Evolutionary conservation across 225 moss, liverwort and hornwort genomes (phyloP).

Genomic region (Sphagnum tenellum): DNA sequence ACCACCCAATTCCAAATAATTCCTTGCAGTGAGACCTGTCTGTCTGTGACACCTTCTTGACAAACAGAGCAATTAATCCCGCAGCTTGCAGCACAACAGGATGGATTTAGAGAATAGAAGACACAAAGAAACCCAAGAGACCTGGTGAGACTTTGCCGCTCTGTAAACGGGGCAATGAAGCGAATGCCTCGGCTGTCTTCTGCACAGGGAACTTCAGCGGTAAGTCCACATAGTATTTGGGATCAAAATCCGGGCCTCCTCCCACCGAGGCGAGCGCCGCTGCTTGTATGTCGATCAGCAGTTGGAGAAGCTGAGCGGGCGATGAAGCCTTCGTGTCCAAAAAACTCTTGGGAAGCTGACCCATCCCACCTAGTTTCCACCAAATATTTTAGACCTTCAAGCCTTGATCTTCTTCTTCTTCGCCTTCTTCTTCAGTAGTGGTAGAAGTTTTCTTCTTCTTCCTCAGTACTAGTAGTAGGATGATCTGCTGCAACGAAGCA

Average conservation of each 20-base stretch:
- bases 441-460: too few relatives aligned
- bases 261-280: slow-evolving; percentile 28
- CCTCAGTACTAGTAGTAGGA: too few relatives aligned
- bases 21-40: not conserved
- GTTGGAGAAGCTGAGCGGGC: slow-evolving; percentile 15
- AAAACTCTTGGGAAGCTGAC: too few relatives aligned
- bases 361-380: too few relatives aligned
- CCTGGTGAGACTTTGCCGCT: slow-evolving; percentile 21
- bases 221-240: slow-evolving; percentile 50
- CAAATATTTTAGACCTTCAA: too few relatives aligned
- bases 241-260: slow-evolving; percentile 17
- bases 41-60: not conserved
- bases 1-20: not conserved
- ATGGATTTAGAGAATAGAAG: not conserved
- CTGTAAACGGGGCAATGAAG: slow-evolving; percentile 14
- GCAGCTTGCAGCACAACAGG: not conserved
- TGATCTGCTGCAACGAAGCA: too few relatives aligned
- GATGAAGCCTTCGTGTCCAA: not conserved
- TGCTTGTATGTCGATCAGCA: slow-evolving; percentile 43
- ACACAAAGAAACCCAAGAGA: not conserved
- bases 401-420: too few relatives aligned
- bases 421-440: too few relatives aligned
- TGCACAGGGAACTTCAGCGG: slow-evolving; percentile 20
- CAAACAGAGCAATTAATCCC: not conserved
- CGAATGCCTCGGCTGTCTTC: slow-evolving; percentile 19